Conservation (phyloP, 495 filamentous ascomycete species). For the Amphirosellinia nigrospora region DNA sequence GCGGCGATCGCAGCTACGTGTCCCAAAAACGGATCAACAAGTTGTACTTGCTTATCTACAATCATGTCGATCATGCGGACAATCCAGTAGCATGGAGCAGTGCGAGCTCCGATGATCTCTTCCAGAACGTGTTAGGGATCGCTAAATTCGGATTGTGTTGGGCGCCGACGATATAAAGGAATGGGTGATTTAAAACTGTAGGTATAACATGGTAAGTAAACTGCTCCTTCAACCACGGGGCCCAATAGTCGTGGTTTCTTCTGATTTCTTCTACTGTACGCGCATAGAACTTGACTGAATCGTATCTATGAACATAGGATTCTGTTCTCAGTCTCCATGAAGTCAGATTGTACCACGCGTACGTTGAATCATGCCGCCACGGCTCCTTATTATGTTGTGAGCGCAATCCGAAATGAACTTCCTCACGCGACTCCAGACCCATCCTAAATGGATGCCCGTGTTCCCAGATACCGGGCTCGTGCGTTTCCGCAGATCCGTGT, state of each 20-base stretch:
- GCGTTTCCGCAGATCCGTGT: slow-evolving; percentile 39
- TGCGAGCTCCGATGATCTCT: slow-evolving; percentile 52
- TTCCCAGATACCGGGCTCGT: slow-evolving; percentile 54
- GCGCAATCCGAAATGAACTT: slow-evolving; percentile 51
- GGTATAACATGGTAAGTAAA: slow-evolving; percentile 55
- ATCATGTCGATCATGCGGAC: slow-evolving; percentile 59
- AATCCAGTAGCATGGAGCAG: slow-evolving; percentile 55
- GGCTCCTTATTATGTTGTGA: slow-evolving; percentile 49
- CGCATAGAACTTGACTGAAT: slow-evolving; percentile 54
- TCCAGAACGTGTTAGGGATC: slow-evolving; percentile 56
- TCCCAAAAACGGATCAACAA: slow-evolving; percentile 55
- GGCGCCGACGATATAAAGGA: slow-evolving; percentile 55
- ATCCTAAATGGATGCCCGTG: slow-evolving; percentile 49
- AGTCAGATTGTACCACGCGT: slow-evolving; percentile 52
- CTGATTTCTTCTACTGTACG: slow-evolving; percentile 47
- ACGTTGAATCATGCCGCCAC: slow-evolving; percentile 55
- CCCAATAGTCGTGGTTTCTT: slow-evolving; percentile 48
- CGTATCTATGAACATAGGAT: slow-evolving; percentile 53
- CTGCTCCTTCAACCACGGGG: slow-evolving; percentile 54
- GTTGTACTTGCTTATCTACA: slow-evolving; percentile 49
- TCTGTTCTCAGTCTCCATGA: slow-evolving; percentile 54
- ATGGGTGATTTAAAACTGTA: slow-evolving; percentile 54
- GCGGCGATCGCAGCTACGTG: slow-evolving; percentile 53
- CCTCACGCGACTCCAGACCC: slow-evolving; percentile 54
- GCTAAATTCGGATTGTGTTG: slow-evolving; percentile 54